phyloP scores from a whole-genome alignment of 202 grass and related monocot species.

The Schoenoplectus tabernaemontani region DNA sequence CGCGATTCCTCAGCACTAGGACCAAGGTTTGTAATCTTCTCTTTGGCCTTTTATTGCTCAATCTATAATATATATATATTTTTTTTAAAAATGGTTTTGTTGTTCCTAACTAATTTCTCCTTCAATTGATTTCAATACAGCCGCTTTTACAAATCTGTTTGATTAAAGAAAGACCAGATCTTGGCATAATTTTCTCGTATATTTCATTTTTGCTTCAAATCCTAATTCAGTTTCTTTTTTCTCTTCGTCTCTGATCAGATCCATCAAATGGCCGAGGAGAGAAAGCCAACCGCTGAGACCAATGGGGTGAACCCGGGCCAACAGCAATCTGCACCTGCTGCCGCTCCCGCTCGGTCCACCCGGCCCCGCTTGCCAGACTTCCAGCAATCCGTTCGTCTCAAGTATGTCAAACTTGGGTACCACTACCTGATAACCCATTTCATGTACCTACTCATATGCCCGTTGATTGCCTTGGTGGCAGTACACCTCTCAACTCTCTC shows the following conservation, averaged over 20 bases:
- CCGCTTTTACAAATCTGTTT: neutral
- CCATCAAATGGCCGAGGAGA: neutral
- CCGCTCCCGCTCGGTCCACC: slow-evolving; percentile 7
- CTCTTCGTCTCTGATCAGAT: slow-evolving; percentile 24
- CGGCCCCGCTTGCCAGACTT: slow-evolving; percentile 61
- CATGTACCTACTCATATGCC: slow-evolving; percentile 84
- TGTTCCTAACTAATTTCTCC: too few species aligned
- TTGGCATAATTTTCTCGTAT: neutral
- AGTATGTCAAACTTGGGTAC: slow-evolving; percentile 97
- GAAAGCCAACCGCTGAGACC: neutral
- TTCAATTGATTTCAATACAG: neutral
- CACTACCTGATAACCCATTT: slow-evolving; percentile 93
- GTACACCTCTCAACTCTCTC: slow-evolving; percentile 67
- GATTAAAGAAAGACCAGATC: slow-evolving; percentile 7
- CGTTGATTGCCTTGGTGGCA: slow-evolving; percentile 55
- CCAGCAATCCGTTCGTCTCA: slow-evolving; percentile 89
- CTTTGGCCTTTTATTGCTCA: neutral
- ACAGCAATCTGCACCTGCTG: slow-evolving; percentile 19
- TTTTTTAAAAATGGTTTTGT: neutral
- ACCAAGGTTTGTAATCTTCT: neutral
- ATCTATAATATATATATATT: neutral
- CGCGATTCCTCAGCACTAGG: neutral
- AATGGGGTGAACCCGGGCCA: slow-evolving; percentile 5
- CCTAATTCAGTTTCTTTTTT: neutral
- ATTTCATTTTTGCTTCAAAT: neutral